Base-by-base conservation (phyloP, 768 basidiomycete species). In the Termitomyces sp. region DNA sequence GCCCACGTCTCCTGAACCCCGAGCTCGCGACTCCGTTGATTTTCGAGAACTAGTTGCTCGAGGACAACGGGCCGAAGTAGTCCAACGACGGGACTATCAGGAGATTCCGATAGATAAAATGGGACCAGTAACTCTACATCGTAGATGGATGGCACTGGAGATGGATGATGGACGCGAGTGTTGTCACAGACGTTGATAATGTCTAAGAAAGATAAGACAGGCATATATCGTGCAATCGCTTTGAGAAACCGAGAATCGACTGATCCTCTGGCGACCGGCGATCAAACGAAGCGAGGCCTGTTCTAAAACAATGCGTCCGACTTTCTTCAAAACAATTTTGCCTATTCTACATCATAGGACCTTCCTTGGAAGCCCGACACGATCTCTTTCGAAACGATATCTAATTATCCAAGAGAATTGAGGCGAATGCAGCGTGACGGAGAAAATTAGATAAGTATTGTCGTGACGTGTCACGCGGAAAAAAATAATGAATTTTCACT, bases 111-210 rank as follows among this genome's bases (percentile, higher is more conserved):
- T 20, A 91, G 78, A 52, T 79, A 76, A 65, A 87, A 79, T 4
- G 87, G 83, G 13, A 83, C 73, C 30, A 91, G 73, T 16, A 66
- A 63, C 65, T 84, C 82, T 15, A 69, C 62, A 53, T 75, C 71
- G 16, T 71, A 71, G 5, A 71, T 55, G 18, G 69, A 72, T 36
- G 74, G 66, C 2, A 67, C 63, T 52, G 66, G 66, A 52, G 71
- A 58, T 58, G 66, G 57, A 59, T 68, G 67, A 58, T 62, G 71
- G 66, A 78, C 59, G 39, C 75, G 78, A 56, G 84, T 84, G 70
- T 94, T 95, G 71, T 94, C 84, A 78, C 89, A 92, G 44, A 73
- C 68, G 53, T 85, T 75, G 60, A 94, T 72, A 58, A 94, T 68
- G 27, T 87, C 80, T 27, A 93, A 78, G 64, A 87, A 85, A 20